Evolutionary conservation across 306 rosid genomes (phyloP).

Genomic region (Prinsepia uniflora): DNA sequence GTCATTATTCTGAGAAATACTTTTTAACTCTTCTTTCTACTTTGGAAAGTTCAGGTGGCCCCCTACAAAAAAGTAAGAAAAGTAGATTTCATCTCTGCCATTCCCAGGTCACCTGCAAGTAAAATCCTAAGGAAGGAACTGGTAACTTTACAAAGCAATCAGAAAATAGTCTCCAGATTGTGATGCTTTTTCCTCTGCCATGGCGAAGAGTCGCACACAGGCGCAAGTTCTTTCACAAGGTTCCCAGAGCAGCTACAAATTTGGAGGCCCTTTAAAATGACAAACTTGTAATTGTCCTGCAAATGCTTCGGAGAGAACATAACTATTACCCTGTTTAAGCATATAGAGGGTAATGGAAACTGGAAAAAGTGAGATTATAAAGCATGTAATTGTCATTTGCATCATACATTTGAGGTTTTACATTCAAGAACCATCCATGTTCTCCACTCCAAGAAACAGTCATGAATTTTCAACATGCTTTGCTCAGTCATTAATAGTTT

Average conservation of each 20-base stretch:
- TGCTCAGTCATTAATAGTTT: not conserved
- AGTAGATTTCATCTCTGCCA: conserved; percentile 53
- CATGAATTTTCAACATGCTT: not conserved
- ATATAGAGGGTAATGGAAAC: not conserved
- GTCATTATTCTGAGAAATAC: not conserved
- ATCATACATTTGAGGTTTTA: not conserved
- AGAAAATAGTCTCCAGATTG: conserved; percentile 44
- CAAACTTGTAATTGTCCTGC: not conserved
- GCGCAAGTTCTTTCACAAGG: not conserved
- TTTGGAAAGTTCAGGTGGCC: conserved; percentile 65
- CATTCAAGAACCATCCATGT: not conserved
- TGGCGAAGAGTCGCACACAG: not conserved
- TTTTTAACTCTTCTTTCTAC: not conserved
- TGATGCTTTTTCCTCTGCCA: conserved; percentile 23
- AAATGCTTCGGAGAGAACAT: not conserved
- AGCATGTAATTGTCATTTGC: not conserved
- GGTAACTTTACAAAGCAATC: conserved; percentile 45
- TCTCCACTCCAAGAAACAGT: not conserved
- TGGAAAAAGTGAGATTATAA: not conserved
- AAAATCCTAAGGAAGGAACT: conserved; percentile 90
- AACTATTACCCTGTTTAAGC: not conserved
- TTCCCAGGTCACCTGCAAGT: conserved; percentile 87
- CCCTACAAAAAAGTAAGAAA: conserved; percentile 80
- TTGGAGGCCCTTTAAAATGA: not conserved
- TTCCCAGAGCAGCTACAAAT: not conserved